These are phyloP conservation scores for Glycine latifolia DNA, from an alignment of 306 rosid species.

Conservation along the genomic window DNA sequence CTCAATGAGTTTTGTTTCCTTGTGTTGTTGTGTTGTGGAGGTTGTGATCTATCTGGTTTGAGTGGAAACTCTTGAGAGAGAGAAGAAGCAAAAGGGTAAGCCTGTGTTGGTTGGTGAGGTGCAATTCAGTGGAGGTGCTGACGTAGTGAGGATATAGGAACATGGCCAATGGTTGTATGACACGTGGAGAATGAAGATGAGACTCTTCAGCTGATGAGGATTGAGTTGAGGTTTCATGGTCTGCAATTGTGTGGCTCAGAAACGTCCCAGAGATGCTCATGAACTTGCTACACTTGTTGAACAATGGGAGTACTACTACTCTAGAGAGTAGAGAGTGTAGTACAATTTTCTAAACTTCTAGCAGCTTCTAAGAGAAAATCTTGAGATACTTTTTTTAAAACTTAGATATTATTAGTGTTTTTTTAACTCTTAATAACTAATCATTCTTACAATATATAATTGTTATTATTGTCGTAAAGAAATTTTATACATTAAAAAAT, in stretches of 20 bases:
- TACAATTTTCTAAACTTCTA: constrained; percentile 19
- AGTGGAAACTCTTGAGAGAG: constrained; percentile 39
- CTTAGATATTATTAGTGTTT: too few relatives aligned
- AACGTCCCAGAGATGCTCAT: not conserved
- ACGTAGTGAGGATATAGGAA: constrained; percentile 43
- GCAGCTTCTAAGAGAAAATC: not conserved
- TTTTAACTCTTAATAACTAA: too few relatives aligned
- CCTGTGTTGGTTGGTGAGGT: constrained; percentile 39
- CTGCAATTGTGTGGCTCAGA: constrained; percentile 47
- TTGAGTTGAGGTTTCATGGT: constrained; percentile 37
- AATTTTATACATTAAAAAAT: too few relatives aligned
- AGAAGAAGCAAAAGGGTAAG: not conserved
- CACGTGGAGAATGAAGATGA: constrained; percentile 52
- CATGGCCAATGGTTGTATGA: constrained; percentile 29
- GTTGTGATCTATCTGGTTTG: constrained; percentile 33
- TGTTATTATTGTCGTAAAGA: too few relatives aligned
- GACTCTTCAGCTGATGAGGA: constrained; percentile 45
- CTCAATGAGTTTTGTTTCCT: constrained; percentile 36
- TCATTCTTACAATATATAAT: too few relatives aligned
- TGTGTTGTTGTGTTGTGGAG: not conserved
- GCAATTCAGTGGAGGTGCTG: constrained; percentile 49
- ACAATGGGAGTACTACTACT: not conserved
- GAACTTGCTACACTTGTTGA: not conserved
- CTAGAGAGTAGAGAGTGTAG: constrained; percentile 1
- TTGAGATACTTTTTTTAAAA: too few relatives aligned